These are phyloP conservation scores for Pichia sp. DNA, from an alignment of 1,139 yeast species.

Conservation along the genomic window DNA sequence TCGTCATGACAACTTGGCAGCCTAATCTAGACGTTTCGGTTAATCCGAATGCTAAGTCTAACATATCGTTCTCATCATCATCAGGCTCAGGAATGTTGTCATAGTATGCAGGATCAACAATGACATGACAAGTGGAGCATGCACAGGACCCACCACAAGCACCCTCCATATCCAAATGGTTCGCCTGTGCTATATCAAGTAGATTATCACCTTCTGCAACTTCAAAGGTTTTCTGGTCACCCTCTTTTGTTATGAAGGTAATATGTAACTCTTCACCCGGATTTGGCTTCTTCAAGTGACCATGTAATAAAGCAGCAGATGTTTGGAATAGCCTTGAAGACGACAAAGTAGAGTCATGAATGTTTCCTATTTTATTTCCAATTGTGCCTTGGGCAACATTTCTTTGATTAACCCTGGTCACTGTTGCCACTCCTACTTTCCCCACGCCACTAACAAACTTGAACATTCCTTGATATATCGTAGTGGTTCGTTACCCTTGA, in stretches of 20 bases:
- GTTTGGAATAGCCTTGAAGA: too few relatives aligned
- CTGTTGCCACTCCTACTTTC: too few relatives aligned
- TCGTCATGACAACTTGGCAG: constrained; percentile 85
- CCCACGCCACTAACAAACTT: too few relatives aligned
- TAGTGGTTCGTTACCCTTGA: too few relatives aligned
- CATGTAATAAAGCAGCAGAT: constrained; percentile 39
- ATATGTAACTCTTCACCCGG: constrained; percentile 90
- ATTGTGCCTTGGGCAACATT: too few relatives aligned
- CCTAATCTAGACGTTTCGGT: constrained; percentile 96
- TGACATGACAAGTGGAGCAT: constrained; percentile 94
- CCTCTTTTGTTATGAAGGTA: constrained; percentile 90
- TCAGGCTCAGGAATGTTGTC: constrained; percentile 91
- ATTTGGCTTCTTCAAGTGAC: constrained; percentile 82
- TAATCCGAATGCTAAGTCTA: constrained; percentile 93
- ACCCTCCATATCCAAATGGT: constrained; percentile 90
- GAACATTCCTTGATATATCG: too few relatives aligned
- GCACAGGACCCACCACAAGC: constrained; percentile 99
- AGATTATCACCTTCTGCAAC: constrained; percentile 91
- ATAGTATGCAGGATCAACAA: constrained; percentile 90
- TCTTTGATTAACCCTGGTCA: too few relatives aligned
- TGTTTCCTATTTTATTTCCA: constrained; percentile 1
- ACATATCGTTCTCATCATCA: constrained; percentile 97
- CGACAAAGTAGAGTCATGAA: not conserved
- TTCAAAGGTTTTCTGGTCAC: constrained; percentile 70
- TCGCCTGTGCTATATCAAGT: constrained; percentile 90